phyloP scores from a whole-genome alignment of 441 rosid genomes.

The Syzygium malaccense region DNA sequence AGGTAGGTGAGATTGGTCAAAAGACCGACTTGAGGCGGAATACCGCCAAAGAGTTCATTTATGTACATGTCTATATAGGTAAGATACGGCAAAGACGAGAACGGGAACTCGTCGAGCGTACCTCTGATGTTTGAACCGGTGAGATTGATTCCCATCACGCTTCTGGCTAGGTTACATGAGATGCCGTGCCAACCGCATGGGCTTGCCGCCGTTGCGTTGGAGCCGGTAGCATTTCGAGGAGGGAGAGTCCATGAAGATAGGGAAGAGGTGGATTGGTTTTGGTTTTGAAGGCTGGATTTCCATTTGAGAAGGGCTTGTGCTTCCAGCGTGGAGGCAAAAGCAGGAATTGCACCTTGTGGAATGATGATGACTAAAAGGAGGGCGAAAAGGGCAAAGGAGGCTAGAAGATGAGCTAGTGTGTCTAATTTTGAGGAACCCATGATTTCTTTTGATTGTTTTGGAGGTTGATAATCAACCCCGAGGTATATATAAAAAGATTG shows the following conservation, averaged over 20 bases:
- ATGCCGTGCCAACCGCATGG: fast-evolving
- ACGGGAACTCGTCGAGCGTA: constrained; percentile 20
- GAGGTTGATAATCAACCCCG: not conserved
- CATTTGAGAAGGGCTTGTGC: constrained; percentile 27
- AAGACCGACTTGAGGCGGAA: constrained; percentile 15
- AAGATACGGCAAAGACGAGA: constrained; percentile 7
- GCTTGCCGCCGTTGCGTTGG: not conserved
- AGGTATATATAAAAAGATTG: not conserved
- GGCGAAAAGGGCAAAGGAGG: not conserved
- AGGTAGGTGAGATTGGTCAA: not conserved
- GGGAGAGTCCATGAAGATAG: not conserved
- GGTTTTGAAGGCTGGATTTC: constrained; percentile 6
- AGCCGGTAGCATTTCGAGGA: not conserved
- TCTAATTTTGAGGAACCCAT: not conserved
- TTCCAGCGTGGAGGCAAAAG: not conserved
- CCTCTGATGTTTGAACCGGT: constrained; percentile 14
- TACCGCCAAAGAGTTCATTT: constrained; percentile 5
- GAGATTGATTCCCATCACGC: constrained; percentile 13
- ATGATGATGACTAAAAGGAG: not conserved
- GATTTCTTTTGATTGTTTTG: not conserved
- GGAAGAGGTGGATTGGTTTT: not conserved
- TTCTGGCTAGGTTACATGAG: not conserved
- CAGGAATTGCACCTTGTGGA: not conserved
- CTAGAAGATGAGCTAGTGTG: not conserved
- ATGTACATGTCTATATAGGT: not conserved